Base-by-base conservation (phyloP, 106 monocot genomes). In the Narthecium ossifragum region DNA sequence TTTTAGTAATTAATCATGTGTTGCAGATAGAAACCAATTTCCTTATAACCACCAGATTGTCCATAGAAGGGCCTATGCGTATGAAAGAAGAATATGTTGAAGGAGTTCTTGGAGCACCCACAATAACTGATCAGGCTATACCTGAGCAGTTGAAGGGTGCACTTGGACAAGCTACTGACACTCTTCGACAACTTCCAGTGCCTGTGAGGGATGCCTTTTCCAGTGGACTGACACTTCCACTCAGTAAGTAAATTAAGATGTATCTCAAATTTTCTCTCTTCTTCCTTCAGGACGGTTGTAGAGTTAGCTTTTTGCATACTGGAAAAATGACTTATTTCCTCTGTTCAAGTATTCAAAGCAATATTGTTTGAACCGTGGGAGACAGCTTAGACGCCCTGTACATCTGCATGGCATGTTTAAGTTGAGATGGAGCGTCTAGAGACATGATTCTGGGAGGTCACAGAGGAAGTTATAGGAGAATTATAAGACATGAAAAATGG, bases 31-130 rank as follows among this genome's bases (percentile, higher is more conserved):
- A 87, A 64, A 76, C 63, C 45, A 98, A 85, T 46, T 78, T 98
- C 45, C 64, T 78, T 14, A 53, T 98, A 63, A 80, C 78, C 3
- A 74, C 87, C 45, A 91, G 79, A 45, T 70, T 90, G 46, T 79
- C 98, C 9, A 63, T 98, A 31, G 98, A 98, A 69, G 98, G 98
- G 2, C 98, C 91, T 26, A 69, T 65, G 1, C 66, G 98, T 54
- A 69, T 98, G 87, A 98, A 87, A 84, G 98, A 98, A 77, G 98
- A 98, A 51, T 98, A 98, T 70, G 53, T 74, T 59, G 98, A 98
- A 67, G 91, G 86, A 17, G 13, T 82, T 46, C 51, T 98, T 28
- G 91, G 91, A 65, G 69, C 74, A 58, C 90, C 91, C 18, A 72
- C 61, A 28, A 54, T 98, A 33, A 87, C 62, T 59, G 76, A 84